phyloP scores from a whole-genome alignment of 345 rosid genomes.

The Eucalyptus leucophloia region DNA sequence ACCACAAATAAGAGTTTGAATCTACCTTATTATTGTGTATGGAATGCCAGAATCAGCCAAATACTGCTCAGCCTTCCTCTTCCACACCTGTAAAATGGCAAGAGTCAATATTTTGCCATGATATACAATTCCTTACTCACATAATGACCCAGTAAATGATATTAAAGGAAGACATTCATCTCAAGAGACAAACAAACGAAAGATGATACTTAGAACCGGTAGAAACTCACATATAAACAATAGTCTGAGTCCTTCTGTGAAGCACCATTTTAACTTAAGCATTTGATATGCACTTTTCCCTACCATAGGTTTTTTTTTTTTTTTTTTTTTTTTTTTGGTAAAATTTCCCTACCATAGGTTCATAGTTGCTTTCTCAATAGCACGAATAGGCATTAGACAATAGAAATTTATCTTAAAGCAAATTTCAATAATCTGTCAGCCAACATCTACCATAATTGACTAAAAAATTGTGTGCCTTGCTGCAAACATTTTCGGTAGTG shows the following conservation, averaged over 20 bases:
- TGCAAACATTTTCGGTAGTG: not conserved
- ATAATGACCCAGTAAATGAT: not conserved
- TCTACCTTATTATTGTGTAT: constrained; percentile 89
- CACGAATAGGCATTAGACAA: not conserved
- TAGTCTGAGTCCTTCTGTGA: not conserved
- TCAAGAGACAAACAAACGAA: not conserved
- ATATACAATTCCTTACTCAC: not conserved
- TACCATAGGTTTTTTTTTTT: not conserved
- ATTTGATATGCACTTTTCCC: not conserved
- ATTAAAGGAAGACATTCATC: not conserved
- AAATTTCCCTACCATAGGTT: not conserved
- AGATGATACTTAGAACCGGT: not conserved
- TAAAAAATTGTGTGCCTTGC: not conserved
- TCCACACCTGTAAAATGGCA: constrained; percentile 54
- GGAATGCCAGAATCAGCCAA: constrained; percentile 90
- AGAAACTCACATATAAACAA: not conserved
- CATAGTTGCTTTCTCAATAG: not conserved
- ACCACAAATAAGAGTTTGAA: not conserved
- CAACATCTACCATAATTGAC: not conserved
- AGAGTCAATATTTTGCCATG: not conserved
- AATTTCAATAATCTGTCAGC: not conserved
- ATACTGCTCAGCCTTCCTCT: constrained; percentile 98
- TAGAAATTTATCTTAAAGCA: not conserved
- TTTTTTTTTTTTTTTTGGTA: not conserved
- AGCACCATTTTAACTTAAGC: not conserved